These are phyloP conservation scores for Fagus crenata DNA, from an alignment of 306 rosid genomes.

Conservation along the genomic window DNA sequence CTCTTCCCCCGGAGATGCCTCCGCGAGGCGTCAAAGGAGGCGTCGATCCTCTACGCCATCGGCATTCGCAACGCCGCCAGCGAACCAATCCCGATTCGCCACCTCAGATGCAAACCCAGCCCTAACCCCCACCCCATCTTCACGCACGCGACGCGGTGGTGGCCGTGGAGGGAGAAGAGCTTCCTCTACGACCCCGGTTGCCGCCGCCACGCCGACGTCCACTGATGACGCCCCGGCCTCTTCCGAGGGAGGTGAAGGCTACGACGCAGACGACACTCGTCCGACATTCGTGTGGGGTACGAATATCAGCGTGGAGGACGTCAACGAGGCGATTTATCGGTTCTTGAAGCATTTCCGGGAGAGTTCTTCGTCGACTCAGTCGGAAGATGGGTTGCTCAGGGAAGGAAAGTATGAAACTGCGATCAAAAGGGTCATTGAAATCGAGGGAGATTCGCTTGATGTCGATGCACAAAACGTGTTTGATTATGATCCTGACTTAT, in stretches of 20 bases:
- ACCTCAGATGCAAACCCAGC: conserved; percentile 67
- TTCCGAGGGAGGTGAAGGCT: conserved; percentile 83
- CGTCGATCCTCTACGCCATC: conserved; percentile 67
- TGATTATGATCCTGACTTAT: conserved; percentile 84
- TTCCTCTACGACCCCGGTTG: conserved; percentile 35
- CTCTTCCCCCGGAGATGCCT: conserved; percentile 58
- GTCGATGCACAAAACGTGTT: conserved; percentile 83
- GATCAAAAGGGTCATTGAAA: conserved; percentile 65
- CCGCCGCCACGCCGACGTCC: conserved; percentile 66
- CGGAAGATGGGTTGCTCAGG: conserved; percentile 51
- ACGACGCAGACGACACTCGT: conserved; percentile 67
- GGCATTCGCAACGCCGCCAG: conserved; percentile 56
- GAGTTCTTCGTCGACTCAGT: conserved; percentile 32
- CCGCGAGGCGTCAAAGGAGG: conserved; percentile 35
- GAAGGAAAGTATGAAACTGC: conserved; percentile 82
- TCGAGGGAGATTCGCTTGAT: conserved; percentile 75
- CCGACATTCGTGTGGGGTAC: conserved; percentile 96
- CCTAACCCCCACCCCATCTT: conserved; percentile 19
- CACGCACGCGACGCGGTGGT: conserved; percentile 41
- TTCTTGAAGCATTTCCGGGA: conserved; percentile 76
- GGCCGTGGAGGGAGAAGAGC: conserved; percentile 33
- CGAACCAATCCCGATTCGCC: conserved; percentile 60
- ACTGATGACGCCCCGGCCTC: conserved; percentile 67
- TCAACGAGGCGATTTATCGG: conserved; percentile 72
- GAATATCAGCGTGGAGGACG: conserved; percentile 91